Conservation (phyloP, 441 rosid genomes). For the Cnidoscolus chayamansa region DNA sequence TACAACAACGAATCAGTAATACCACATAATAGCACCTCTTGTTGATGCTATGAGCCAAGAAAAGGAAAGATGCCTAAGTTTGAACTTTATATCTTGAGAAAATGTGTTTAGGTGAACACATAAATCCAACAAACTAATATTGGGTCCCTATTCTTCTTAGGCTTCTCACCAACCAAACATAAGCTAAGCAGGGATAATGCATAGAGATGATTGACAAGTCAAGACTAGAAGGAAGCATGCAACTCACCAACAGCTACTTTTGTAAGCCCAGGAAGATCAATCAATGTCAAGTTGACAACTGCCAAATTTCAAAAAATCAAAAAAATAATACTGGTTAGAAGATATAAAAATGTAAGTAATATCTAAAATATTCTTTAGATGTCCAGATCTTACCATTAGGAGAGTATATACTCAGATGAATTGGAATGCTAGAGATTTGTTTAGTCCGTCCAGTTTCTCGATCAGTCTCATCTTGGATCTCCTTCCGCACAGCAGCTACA, state of each 20-base stretch:
- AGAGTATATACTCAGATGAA: slow-evolving; percentile 92
- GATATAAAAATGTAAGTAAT: neutral
- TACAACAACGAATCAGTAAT: slow-evolving; percentile 15
- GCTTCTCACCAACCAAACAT: slow-evolving; percentile 20
- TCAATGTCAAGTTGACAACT: slow-evolving; percentile 95
- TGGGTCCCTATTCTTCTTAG: slow-evolving; percentile 9
- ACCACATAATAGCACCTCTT: neutral
- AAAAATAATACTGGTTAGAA: neutral
- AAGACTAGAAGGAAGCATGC: neutral
- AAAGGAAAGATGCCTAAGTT: neutral
- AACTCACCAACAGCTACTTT: slow-evolving; percentile 96
- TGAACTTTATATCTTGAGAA: neutral
- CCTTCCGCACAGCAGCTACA: slow-evolving; percentile 93
- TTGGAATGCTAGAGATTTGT: slow-evolving; percentile 85
- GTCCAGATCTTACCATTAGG: slow-evolving; percentile 59
- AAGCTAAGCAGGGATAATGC: neutral
- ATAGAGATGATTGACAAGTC: slow-evolving; percentile 5
- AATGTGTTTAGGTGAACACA: neutral
- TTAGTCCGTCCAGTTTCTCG: slow-evolving; percentile 87
- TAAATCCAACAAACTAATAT: neutral
- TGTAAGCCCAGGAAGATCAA: slow-evolving; percentile 98
- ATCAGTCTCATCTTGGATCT: slow-evolving; percentile 97
- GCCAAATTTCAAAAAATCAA: slow-evolving; percentile 27
- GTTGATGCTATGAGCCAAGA: neutral
- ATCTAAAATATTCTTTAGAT: neutral